phyloP scores from a whole-genome alignment of 306 rosid species.

The Pyrus communis region DNA sequence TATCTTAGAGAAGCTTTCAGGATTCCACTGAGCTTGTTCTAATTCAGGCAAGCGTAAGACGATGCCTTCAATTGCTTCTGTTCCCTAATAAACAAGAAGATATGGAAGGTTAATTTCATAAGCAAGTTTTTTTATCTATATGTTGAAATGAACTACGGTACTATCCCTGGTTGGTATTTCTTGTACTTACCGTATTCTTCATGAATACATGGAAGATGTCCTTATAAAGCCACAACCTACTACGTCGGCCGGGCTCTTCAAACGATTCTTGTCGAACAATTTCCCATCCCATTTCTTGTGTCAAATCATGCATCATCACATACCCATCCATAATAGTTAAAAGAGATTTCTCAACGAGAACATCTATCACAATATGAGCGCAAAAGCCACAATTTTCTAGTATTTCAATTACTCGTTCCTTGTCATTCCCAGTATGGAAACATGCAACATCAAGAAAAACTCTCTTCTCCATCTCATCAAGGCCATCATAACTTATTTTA shows the following conservation, averaged over 20 bases:
- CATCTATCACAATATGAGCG: slow-evolving; percentile 16
- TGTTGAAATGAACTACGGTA: too few species aligned
- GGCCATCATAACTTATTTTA: slow-evolving; percentile 25
- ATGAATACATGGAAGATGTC: slow-evolving; percentile 17
- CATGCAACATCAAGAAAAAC: slow-evolving; percentile 28
- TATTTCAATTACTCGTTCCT: slow-evolving; percentile 1
- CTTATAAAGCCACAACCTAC: slow-evolving; percentile 7
- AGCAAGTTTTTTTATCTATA: not conserved
- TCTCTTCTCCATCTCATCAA: slow-evolving; percentile 12
- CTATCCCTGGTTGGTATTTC: too few species aligned
- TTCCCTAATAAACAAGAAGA: not conserved
- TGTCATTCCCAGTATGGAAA: slow-evolving; percentile 26
- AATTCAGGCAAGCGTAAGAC: not conserved
- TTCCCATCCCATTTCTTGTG: slow-evolving; percentile 21
- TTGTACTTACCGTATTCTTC: not conserved
- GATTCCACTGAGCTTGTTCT: slow-evolving; percentile 12
- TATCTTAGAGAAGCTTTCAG: slow-evolving; percentile 7
- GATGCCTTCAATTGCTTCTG: slow-evolving; percentile 2
- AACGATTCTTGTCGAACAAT: slow-evolving; percentile 16
- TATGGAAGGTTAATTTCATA: not conserved
- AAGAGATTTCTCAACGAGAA: slow-evolving; percentile 34
- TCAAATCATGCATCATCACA: slow-evolving; percentile 22
- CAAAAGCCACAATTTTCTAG: slow-evolving; percentile 13
- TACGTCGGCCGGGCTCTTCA: not conserved
- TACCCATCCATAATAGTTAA: not conserved